phyloP scores from a whole-genome alignment of 371 early-diverging fungal species.

The Syncephalastrum monosporum region DNA sequence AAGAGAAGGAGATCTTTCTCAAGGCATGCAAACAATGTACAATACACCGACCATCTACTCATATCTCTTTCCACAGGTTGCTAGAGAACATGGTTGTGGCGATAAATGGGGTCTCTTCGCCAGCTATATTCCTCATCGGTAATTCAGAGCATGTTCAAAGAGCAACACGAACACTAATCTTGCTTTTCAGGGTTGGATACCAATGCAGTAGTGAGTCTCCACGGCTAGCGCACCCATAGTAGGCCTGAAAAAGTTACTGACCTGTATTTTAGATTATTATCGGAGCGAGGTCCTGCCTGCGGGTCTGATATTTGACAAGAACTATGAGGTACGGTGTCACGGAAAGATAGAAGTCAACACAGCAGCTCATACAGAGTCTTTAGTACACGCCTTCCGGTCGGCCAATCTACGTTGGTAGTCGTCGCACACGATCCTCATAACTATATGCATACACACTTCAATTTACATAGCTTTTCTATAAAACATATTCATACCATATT shows the following conservation, averaged over 20 bases:
- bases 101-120: slow-evolving; percentile 78
- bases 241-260: not conserved
- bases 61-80: slow-evolving; percentile 22
- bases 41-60: not conserved
- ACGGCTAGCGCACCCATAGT: not conserved
- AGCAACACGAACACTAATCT: not conserved
- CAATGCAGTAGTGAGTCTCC: slow-evolving; percentile 66
- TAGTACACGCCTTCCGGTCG: slow-evolving; percentile 38
- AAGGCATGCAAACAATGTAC: slow-evolving; percentile 24
- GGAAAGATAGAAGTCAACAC: not conserved
- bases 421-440: slow-evolving; percentile 13
- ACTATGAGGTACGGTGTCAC: slow-evolving; percentile 41
- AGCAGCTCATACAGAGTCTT: not conserved
- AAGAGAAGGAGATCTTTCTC: slow-evolving; percentile 59
- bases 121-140: slow-evolving; percentile 72
- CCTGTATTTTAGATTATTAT: slow-evolving; percentile 48
- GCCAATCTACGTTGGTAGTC: slow-evolving; percentile 35
- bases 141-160: slow-evolving; percentile 6
- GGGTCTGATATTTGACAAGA: slow-evolving; percentile 71
- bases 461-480: no score
- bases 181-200: slow-evolving; percentile 56
- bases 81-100: slow-evolving; percentile 55
- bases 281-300: slow-evolving; percentile 64
- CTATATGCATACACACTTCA: no score
- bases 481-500: no score